phyloP scores from a whole-genome alignment of 768 basidiomycete genomes.

The Rhizopogon sp. region DNA sequence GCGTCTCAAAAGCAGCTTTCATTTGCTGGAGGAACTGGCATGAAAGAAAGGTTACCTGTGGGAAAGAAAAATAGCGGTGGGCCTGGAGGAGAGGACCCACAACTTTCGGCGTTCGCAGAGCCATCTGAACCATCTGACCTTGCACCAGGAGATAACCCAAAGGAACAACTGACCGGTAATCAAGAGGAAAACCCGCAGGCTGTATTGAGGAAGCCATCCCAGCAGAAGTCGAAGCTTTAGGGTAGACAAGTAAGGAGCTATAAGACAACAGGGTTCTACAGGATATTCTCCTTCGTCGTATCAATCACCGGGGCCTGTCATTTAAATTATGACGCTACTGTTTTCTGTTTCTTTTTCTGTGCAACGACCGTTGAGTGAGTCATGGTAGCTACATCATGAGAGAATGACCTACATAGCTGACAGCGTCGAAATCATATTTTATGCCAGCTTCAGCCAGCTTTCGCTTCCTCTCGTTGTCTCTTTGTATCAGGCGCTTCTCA shows the following conservation, averaged over 20 bases:
- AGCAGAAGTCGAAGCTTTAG: constrained; percentile 2
- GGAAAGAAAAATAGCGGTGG: not conserved
- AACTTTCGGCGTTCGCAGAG: constrained; percentile 7
- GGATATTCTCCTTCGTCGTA: not conserved
- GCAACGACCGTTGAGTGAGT: not conserved
- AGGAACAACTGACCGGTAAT: constrained; percentile 15
- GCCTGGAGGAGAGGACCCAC: not conserved
- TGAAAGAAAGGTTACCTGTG: not conserved
- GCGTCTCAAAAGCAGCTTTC: not conserved
- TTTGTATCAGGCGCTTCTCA: constrained; percentile 53
- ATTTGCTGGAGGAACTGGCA: not conserved
- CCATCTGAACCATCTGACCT: constrained; percentile 26
- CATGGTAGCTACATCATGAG: not conserved
- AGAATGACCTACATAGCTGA: constrained; percentile 67
- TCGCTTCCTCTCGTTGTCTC: constrained; percentile 61
- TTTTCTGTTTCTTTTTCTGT: constrained; percentile 33
- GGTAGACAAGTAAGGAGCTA: not conserved
- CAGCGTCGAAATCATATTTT: constrained; percentile 77
- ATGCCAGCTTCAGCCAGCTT: constrained; percentile 82
- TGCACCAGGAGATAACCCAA: constrained; percentile 23
- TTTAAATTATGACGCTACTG: constrained; percentile 9
- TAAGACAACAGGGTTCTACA: not conserved
- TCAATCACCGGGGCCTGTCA: not conserved
- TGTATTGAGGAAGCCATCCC: not conserved
- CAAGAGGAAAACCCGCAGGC: constrained; percentile 31